Percentiles rank a stretch among this genome's conserved stretches.
Conservation (phyloP, 1,284 basidiomycete genomes). For the Singerocomus inundabilis region DNA sequence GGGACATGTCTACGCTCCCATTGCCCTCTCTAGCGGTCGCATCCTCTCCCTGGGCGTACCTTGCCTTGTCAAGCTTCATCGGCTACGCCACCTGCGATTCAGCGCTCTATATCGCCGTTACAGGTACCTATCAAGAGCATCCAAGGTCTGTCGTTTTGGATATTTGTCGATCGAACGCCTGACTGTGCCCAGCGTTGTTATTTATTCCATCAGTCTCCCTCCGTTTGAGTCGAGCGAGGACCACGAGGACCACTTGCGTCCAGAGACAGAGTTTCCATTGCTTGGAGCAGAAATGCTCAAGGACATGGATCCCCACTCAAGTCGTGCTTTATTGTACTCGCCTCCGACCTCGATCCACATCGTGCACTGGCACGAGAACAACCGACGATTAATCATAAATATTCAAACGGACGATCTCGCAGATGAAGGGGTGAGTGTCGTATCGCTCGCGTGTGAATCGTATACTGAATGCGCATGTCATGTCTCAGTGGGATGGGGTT, state of each 20-base stretch:
- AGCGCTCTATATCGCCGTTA: slow-evolving; percentile 15
- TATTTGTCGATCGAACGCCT: neutral
- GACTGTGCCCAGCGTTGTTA: slow-evolving; percentile 8
- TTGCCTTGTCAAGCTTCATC: slow-evolving; percentile 7
- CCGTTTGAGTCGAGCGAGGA: neutral
- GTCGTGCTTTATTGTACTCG: slow-evolving; percentile 15
- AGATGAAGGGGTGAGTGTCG: slow-evolving; percentile 15
- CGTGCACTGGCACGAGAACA: slow-evolving; percentile 21
- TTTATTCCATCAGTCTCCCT: slow-evolving; percentile 17
- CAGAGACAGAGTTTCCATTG: slow-evolving; percentile 17
- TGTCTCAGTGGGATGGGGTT: slow-evolving; percentile 50
- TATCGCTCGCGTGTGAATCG: neutral
- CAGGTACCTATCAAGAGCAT: neutral
- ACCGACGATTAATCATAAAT: slow-evolving; percentile 14
- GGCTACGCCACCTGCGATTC: slow-evolving; percentile 5
- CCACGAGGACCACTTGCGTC: neutral
- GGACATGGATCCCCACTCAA: slow-evolving; percentile 17
- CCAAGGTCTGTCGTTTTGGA: slow-evolving; percentile 9
- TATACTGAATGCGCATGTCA: neutral
- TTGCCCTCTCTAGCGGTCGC: neutral
- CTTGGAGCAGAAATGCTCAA: slow-evolving; percentile 10
- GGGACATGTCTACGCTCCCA: slow-evolving; percentile 9
- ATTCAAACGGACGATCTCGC: slow-evolving; percentile 6
- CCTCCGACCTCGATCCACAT: slow-evolving; percentile 12
- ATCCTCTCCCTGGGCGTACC: slow-evolving; percentile 13